Base-by-base conservation (phyloP, 2,329 filamentous ascomycete genomes). In the Cercospora sp. region DNA sequence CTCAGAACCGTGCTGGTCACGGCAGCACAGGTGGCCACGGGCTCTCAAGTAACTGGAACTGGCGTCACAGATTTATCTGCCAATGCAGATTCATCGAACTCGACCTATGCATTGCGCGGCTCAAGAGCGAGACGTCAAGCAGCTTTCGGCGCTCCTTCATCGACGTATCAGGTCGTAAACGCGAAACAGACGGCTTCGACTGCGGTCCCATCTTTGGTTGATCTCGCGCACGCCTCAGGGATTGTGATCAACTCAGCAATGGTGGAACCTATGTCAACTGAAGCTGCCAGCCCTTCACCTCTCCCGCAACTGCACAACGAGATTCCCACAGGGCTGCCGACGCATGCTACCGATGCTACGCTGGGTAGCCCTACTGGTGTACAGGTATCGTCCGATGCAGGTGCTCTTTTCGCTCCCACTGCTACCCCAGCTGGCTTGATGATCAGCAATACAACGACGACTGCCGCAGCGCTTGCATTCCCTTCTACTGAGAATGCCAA, bases 1-100 rank as follows among this genome's bases (percentile, higher is more conserved):
- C 10, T 64, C 9, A 57, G 21, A 51, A 64, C 62, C 3, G 51
- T 55, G 2, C 49, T 64, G 8, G 62, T 64, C 32, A 64, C 49
- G 37, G 37, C 37, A 26, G 62, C 49, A 30, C 49, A 64, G 37
- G 30, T 58, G 4, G 51, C 62, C 18, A 62, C 37, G 43, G 55
- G 28, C 10, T 37, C 62, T 21, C 10, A 24, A n/a, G 49, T n/a
- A 43, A 30, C 62, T 30, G 24, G 28, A 3, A 37, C 12, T n/a
- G 55, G 45, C 32, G 30, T 32, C 55, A 16, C 21, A 30, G 51
- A 12, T 26, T 7, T 57, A n/a, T 32, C 30, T 9, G n/a, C 30
- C 12, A 16, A 18, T 18, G 26, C 30, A 12, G 34, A 26, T n/a
- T 34, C 49, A 24, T 55, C 49, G 49, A 58, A 58, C 53, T 32